Evolutionary conservation across 176 grass and related monocot species (phyloP).

Genomic region (Olyra latifolia): DNA sequence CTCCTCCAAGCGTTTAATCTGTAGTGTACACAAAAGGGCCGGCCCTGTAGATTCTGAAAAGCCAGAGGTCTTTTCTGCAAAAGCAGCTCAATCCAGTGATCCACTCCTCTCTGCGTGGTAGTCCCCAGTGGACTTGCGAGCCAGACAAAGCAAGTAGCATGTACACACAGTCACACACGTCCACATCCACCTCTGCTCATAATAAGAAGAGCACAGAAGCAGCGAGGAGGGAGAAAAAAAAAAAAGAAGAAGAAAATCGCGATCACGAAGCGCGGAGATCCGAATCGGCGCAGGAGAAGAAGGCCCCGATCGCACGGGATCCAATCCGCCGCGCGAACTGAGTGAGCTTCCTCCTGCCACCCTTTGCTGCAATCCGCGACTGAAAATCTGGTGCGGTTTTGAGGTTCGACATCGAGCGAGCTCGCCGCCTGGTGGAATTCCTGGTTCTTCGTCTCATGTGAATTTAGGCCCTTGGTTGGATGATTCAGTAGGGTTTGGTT

Average conservation of each 20-base stretch:
- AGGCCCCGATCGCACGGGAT: conserved; percentile 21
- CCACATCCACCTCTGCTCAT: neutral
- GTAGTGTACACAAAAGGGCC: neutral
- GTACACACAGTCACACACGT: conserved; percentile 21
- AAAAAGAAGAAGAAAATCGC: neutral
- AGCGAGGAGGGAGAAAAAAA: neutral
- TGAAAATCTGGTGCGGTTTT: neutral
- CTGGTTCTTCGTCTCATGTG: conserved; percentile 8
- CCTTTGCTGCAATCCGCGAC: conserved; percentile 15
- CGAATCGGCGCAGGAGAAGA: conserved; percentile 41
- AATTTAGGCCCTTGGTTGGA: neutral
- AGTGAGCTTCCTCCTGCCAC: conserved; percentile 20
- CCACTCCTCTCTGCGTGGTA: neutral
- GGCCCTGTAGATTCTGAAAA: neutral
- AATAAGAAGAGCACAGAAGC: neutral
- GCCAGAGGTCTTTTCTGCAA: neutral
- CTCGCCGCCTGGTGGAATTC: neutral
- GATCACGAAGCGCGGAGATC: conserved; percentile 47
- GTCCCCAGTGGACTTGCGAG: conserved; percentile 35
- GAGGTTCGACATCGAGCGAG: neutral
- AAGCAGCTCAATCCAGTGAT: conserved; percentile 9
- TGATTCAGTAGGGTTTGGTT: neutral
- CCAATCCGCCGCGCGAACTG: neutral
- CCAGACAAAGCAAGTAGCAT: conserved; percentile 39
- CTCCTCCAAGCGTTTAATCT: too few relatives aligned